Conservation (phyloP, 805 yeast genomes). For the Monosporozyma solicola region DNA sequence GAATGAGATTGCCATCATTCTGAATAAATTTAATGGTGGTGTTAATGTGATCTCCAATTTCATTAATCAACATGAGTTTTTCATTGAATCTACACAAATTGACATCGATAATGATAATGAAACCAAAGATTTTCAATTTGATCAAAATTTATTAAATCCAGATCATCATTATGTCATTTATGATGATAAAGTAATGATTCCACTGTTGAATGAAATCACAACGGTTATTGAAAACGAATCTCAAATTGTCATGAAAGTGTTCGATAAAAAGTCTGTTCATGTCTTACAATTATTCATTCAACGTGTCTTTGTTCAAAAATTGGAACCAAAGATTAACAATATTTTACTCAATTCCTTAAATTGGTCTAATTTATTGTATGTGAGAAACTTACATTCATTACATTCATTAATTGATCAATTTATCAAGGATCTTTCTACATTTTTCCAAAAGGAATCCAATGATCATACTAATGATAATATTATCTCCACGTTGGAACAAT, state of each 20-base stretch:
- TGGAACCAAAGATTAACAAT: constrained; percentile 46
- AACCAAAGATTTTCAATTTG: constrained; percentile 39
- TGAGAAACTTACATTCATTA: constrained; percentile 64
- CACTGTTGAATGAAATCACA: constrained; percentile 46
- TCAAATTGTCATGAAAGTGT: constrained; percentile 62
- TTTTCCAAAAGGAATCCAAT: constrained; percentile 37
- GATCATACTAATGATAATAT: constrained; percentile 20
- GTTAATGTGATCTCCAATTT: constrained; percentile 71
- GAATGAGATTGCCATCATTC: constrained; percentile 65
- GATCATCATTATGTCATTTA: constrained; percentile 38
- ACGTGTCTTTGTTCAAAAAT: constrained; percentile 66
- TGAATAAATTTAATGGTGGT: constrained; percentile 79
- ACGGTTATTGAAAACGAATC: constrained; percentile 64
- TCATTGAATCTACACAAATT: constrained; percentile 33
- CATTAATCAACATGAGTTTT: constrained; percentile 68
- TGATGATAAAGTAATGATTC: constrained; percentile 41
- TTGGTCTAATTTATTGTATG: constrained; percentile 58
- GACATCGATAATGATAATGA: constrained; percentile 17
- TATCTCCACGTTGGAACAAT: constrained; percentile 53
- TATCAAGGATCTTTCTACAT: constrained; percentile 56
- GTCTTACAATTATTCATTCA: constrained; percentile 66
- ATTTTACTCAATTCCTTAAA: constrained; percentile 56
- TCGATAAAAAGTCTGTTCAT: constrained; percentile 50
- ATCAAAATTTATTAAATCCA: constrained; percentile 58
- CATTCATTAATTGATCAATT: constrained; percentile 50